phyloP scores from a whole-genome alignment of 345 rosid genomes.

The Aquilaria sinensis region DNA sequence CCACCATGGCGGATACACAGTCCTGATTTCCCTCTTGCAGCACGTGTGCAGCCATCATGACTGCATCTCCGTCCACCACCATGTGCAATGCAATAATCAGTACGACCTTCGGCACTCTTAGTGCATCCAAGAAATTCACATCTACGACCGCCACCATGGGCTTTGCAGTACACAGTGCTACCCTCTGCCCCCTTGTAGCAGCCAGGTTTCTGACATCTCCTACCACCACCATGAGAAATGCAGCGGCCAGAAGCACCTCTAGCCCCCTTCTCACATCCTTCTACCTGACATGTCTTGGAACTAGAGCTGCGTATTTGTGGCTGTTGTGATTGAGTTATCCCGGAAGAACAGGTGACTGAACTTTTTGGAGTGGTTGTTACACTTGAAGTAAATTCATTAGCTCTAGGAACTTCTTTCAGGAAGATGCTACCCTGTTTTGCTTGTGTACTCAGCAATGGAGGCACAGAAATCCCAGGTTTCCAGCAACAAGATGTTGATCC shows the following conservation, averaged over 20 bases:
- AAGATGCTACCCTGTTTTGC: conserved; percentile 38
- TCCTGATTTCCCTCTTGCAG: conserved; percentile 97
- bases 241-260: conserved; percentile 98
- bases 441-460: conserved; percentile 30
- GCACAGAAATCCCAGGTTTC: conserved; percentile 32
- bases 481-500: conserved; percentile 39
- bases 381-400: conserved; percentile 38
- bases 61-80: conserved; percentile 97
- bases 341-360: conserved; percentile 79
- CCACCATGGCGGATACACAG: conserved; percentile 97
- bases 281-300: conserved; percentile 77
- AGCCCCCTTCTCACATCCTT: conserved; percentile 98
- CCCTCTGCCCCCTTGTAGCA: conserved; percentile 99
- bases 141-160: conserved; percentile 97
- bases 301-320: conserved; percentile 44
- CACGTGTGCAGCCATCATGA: conserved; percentile 72
- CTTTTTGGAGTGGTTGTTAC: conserved; percentile 53
- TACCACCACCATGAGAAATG: conserved; percentile 96
- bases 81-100: conserved; percentile 92
- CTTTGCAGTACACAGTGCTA: conserved; percentile 91
- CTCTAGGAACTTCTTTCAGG: conserved; percentile 31
- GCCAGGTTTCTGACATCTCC: conserved; percentile 85
- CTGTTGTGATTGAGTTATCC: conserved; percentile 57
- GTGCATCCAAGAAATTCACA: conserved; percentile 97
- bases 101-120: conserved; percentile 97